Evolutionary conservation across 2,329 filamentous ascomycete species (phyloP).

Genomic region (Cercospora sojina): DNA sequence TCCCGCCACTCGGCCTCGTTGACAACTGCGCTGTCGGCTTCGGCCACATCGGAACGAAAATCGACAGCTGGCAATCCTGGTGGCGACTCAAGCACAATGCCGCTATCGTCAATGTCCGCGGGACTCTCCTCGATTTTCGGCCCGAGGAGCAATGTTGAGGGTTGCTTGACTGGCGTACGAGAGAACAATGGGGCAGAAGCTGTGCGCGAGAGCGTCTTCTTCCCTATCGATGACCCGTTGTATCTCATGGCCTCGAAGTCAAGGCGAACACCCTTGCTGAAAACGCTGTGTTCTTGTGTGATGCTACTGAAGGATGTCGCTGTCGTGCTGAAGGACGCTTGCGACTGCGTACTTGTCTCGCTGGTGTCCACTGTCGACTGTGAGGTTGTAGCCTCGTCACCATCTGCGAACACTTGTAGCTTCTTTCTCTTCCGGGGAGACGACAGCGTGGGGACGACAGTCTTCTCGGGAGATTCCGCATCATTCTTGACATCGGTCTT

Average conservation of each 20-base stretch:
- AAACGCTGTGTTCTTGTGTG: constrained; percentile 20
- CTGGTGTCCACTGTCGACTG: constrained; percentile 12
- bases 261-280: constrained; percentile 29
- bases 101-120: constrained; percentile 18
- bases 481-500: constrained; percentile 12
- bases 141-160: not conserved
- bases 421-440: constrained; percentile 35
- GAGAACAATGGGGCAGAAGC: constrained; percentile 18
- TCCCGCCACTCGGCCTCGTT: constrained; percentile 31
- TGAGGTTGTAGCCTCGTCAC: not conserved
- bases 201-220: constrained; percentile 17
- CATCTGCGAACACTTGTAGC: constrained; percentile 31
- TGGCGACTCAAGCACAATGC: constrained; percentile 17
- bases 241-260: constrained; percentile 27
- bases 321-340: constrained; percentile 25
- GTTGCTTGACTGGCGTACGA: not conserved
- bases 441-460: constrained; percentile 17
- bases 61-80: constrained; percentile 1
- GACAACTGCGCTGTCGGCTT: constrained; percentile 20
- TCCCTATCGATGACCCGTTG: constrained; percentile 10
- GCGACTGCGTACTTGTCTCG: constrained; percentile 15
- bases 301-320: constrained; percentile 30
- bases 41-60: constrained; percentile 27
- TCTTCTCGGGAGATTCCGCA: constrained; percentile 24
- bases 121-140: constrained; percentile 1